Evolutionary conservation across 306 rosid species (phyloP), one percentile per base, ranked within the genome.

Genomic region (Spatholobus suberectus): DNA sequence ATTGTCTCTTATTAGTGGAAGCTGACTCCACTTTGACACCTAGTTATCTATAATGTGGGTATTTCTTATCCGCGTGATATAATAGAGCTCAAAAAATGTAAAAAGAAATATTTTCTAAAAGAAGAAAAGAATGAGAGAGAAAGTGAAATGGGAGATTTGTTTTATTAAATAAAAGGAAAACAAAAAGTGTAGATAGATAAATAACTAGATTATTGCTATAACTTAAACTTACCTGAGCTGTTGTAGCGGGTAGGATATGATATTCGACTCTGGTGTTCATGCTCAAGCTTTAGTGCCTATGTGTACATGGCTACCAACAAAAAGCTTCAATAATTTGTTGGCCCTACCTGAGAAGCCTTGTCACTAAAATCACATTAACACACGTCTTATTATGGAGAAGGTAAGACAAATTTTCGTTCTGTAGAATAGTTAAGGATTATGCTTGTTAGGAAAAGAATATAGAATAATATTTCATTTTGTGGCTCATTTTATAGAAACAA

Each of bases 1-100:
- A 26, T 41, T 62, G 75, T 77, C 75, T 54, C 67, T 49, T 47
- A 46, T 46, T 73, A 46, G 79, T 34, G 85, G 62, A 63, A 65
- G 65, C 29, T 63, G 29, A 47, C 49, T 55, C 80, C 68, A 70
- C 83, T 41, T 71, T n/a, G 8, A 34, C 23, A 49, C 40, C 32
- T 73, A 62, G n/a, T 40, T 62, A 55, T 32, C 57, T 79, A 23
- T 57, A 40, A 75, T 72, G 32, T 32, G 46, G 54, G 41, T 21
- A 72, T 73, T 29, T 78, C 75, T 54, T 51, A 38, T 65, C 14
- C 15, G 8, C 2, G 20, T 37, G 14, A 20, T 10, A 26, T 32
- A 51, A 46, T 49, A 47, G 44, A 78, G 5, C 43, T 55, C 73
- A 24, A 74, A 57, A 65, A 20, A 51, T 21, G 23, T 65, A 58